phyloP scores from a whole-genome alignment of 108 stramenopile species.

The Skeletonema costatum region DNA sequence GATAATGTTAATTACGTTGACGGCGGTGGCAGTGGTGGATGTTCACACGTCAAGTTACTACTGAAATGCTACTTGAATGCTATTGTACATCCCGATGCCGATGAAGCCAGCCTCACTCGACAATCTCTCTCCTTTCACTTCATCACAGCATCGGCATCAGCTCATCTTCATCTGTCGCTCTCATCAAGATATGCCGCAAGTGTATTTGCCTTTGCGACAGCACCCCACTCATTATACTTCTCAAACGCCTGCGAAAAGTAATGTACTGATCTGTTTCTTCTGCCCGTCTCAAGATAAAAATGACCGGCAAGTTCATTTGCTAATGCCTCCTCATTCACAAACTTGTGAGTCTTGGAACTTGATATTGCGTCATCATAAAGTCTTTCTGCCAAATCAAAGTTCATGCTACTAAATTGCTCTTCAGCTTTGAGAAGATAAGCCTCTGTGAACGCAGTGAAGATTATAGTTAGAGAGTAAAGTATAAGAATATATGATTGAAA shows the following conservation, averaged over 20 bases:
- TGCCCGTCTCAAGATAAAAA: conserved; percentile 10
- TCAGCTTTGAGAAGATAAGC: not conserved
- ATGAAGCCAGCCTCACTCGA: too few relatives aligned
- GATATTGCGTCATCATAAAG: conserved; percentile 11
- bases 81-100: too few relatives aligned
- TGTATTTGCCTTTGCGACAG: conserved; percentile 5
- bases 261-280: not conserved
- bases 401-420: not conserved
- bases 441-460: not conserved
- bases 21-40: too few relatives aligned
- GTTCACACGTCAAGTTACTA: too few relatives aligned
- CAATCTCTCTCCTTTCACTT: too few relatives aligned
- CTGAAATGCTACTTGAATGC: too few relatives aligned
- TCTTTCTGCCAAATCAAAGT: not conserved
- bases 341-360: conserved; percentile 4
- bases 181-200: too few relatives aligned
- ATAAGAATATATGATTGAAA: not conserved
- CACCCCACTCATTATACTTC: conserved; percentile 25
- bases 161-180: too few relatives aligned
- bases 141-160: too few relatives aligned
- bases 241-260: conserved; percentile 1
- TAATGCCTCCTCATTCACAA: conserved; percentile 17
- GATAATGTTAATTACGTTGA: too few relatives aligned
- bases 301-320: conserved; percentile 20
- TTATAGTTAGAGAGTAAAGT: not conserved